phyloP scores from a whole-genome alignment of 495 filamentous ascomycete species.

The Lasiosphaeris hirsuta region DNA sequence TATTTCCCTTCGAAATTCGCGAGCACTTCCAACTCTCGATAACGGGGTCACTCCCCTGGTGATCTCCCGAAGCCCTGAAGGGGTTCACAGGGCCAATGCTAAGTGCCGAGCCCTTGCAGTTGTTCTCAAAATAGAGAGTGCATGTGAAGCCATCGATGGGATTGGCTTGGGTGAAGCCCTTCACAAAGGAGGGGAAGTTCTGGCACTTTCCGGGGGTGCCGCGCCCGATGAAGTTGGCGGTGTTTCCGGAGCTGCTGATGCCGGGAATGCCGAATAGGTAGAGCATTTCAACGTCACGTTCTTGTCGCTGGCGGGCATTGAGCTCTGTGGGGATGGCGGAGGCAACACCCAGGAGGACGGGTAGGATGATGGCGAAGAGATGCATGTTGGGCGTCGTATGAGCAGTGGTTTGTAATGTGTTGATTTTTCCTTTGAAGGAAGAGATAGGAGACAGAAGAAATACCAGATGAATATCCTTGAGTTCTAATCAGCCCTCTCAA shows the following conservation, averaged over 20 bases:
- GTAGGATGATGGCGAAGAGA: neutral
- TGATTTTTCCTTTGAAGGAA: too few relatives aligned
- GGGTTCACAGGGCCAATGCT: conserved; percentile 2
- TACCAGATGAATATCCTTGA: too few relatives aligned
- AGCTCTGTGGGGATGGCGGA: neutral
- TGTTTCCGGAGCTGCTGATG: conserved; percentile 1
- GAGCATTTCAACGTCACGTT: conserved; percentile 1
- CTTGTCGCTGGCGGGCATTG: conserved; percentile 1
- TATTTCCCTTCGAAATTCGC: neutral
- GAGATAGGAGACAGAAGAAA: too few relatives aligned
- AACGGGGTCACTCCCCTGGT: neutral
- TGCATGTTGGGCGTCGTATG: neutral
- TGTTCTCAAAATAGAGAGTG: conserved; percentile 4
- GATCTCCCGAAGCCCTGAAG: neutral
- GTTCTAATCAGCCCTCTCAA: too few relatives aligned
- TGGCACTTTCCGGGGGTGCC: conserved; percentile 2
- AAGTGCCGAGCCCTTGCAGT: conserved; percentile 1
- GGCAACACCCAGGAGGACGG: neutral
- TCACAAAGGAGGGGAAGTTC: conserved; percentile 9
- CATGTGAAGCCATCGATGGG: conserved; percentile 8
- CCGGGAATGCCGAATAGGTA: conserved; percentile 7
- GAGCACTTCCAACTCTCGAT: conserved; percentile 7
- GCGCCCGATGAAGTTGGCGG: conserved; percentile 1
- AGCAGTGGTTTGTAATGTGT: too few relatives aligned
- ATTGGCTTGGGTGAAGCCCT: conserved; percentile 6